A percentile compares a stretch with the other conserved stretches of the same genome.
phyloP scores from a whole-genome alignment of 768 basidiomycete genomes.

The Trametes maxima region DNA sequence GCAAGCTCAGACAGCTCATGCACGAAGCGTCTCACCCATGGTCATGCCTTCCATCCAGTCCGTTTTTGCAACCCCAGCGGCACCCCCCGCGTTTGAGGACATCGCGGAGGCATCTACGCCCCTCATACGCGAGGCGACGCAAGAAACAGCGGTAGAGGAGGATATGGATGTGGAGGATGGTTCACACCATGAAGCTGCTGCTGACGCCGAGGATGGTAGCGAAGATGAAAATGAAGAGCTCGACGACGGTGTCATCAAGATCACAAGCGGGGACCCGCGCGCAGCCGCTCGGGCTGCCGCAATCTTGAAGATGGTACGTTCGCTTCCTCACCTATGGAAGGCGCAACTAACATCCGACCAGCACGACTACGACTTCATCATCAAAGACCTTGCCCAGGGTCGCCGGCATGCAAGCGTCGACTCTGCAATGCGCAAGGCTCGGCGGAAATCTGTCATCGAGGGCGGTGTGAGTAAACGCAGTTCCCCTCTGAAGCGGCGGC shows the following conservation, averaged over 20 bases:
- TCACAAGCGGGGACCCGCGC: slow-evolving; percentile 80
- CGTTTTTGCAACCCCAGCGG: slow-evolving; percentile 6
- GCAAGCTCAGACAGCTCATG: not conserved
- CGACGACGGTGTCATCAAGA: slow-evolving; percentile 72
- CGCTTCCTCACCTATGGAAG: no score
- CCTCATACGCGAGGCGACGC: not conserved
- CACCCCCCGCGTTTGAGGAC: not conserved
- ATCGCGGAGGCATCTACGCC: not conserved
- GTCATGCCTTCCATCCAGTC: slow-evolving; percentile 17
- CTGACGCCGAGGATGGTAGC: slow-evolving; percentile 29
- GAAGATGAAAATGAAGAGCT: slow-evolving; percentile 39
- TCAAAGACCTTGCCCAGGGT: slow-evolving; percentile 39
- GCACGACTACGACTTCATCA: slow-evolving; percentile 88
- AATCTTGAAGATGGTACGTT: slow-evolving; percentile 78
- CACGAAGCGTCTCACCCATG: slow-evolving; percentile 2
- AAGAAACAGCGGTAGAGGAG: slow-evolving; percentile 21
- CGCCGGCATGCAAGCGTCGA: slow-evolving; percentile 24
- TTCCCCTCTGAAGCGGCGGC: slow-evolving; percentile 20
- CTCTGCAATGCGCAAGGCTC: slow-evolving; percentile 26
- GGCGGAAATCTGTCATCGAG: slow-evolving; percentile 40
- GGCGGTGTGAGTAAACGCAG: slow-evolving; percentile 35
- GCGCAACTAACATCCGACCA: slow-evolving; percentile 31
- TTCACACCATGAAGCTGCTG: not conserved
- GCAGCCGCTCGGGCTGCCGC: slow-evolving; percentile 94
- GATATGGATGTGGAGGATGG: slow-evolving; percentile 25